These are phyloP conservation scores for Trypanosomatidae sp. DNA, from an alignment of 208 protist species.

Conservation along the genomic window DNA sequence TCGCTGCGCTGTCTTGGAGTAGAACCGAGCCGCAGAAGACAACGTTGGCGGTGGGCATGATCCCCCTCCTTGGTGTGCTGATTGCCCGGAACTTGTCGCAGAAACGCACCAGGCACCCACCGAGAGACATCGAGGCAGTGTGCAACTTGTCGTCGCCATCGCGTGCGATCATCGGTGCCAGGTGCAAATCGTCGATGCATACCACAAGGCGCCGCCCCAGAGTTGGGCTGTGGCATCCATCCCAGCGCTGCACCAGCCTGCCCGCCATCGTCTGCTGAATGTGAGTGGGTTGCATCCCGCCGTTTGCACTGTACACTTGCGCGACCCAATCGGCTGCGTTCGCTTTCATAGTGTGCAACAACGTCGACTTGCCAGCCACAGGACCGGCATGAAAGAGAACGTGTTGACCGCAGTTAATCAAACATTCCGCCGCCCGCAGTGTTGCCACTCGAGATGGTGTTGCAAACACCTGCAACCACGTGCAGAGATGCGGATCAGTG, in stretches of 20 bases:
- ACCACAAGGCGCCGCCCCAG: slow-evolving; percentile 72
- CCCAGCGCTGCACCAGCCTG: slow-evolving; percentile 45
- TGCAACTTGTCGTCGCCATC: slow-evolving; percentile 1
- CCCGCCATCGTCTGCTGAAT: slow-evolving; percentile 66
- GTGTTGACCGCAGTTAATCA: slow-evolving; percentile 76
- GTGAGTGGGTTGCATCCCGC: slow-evolving; percentile 34
- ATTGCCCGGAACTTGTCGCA: slow-evolving; percentile 65
- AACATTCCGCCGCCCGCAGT: slow-evolving; percentile 63
- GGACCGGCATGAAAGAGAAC: slow-evolving; percentile 55
- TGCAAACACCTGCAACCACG: slow-evolving; percentile 65
- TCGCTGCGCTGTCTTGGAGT: slow-evolving; percentile 9
- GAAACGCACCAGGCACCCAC: slow-evolving; percentile 62
- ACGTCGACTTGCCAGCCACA: slow-evolving; percentile 67
- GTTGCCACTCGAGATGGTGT: slow-evolving; percentile 52
- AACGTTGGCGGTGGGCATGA: slow-evolving; percentile 54
- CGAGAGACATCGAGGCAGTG: slow-evolving; percentile 21
- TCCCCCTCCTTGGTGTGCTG: slow-evolving; percentile 57
- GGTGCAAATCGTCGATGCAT: slow-evolving; percentile 86
- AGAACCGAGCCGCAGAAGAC: slow-evolving; percentile 51
- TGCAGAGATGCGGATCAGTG: slow-evolving; percentile 33
- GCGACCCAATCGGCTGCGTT: slow-evolving; percentile 57
- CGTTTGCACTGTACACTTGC: slow-evolving; percentile 53
- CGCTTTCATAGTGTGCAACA: slow-evolving; percentile 55
- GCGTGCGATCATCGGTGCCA: slow-evolving; percentile 26
- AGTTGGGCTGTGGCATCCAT: slow-evolving; percentile 52